Base-by-base conservation (phyloP, 164 flowering plant species). In the Vitis amurensis region DNA sequence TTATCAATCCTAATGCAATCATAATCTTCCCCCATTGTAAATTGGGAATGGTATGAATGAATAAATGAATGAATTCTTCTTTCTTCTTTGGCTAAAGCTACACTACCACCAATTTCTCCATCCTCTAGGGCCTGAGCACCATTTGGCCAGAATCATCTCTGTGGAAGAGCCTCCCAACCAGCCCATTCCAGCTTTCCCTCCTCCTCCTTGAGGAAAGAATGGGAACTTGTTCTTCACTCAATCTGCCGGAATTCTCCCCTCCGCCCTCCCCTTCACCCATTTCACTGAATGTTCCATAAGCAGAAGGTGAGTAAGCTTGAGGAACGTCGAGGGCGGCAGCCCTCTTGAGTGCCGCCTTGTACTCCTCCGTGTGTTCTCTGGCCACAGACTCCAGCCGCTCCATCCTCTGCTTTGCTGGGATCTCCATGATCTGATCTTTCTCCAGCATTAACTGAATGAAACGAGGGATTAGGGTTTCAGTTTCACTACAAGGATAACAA, bases 321-420 rank as follows among this genome's bases (percentile, higher is more conserved):
- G 91, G 88, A 53, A 88, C 79, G 7, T 83, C 75, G 64, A 88
- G 63, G 15, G 82, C 77, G 13, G 73, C 86, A 30, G 92, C 92
- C 67, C 84, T 81, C 57, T 80, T 67, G 2, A 90, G 84, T 16
- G 95, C 95, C 13, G 83, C 88, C 71, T 58, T 78, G 81, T 87
- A 72, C 71, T 88, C 89, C 70, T 82, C 73, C 1, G 58, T 79
- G 68, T 88, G 92, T 49, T 88, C 91, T 71, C 76, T 79, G 7
- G 73, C 78, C 11, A 86, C 69, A 14, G 81, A 79, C 50, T 73
- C 68, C 64, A 83, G 86, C 58, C 90, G 69, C 50, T 83, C 87
- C 91, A 90, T 90, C 63, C 73, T 82, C 67, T 88, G 95, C 59
- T 77, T 77, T 64, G 61, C 68, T 8, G 95, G 95, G 50, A 87